Evolutionary conservation across 192 early-diverging fungal species (phyloP), one percentile per base, ranked within the genome.

Genomic region (Chytriomyces confervae): DNA sequence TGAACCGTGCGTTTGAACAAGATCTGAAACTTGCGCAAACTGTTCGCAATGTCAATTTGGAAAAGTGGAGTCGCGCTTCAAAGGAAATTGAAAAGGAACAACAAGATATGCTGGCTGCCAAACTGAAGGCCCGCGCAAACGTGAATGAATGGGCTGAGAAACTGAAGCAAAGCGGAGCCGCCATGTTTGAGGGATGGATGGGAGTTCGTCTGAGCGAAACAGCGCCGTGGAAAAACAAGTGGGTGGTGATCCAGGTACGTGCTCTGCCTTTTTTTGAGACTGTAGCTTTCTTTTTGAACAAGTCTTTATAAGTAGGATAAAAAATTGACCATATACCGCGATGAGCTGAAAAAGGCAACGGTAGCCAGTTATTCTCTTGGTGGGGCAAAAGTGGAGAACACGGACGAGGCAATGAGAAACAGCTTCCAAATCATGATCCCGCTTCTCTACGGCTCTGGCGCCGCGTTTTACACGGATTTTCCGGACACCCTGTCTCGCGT

Each of bases 121-220:
- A 66, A 51, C 43, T 66, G 7, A 49, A 53, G 18, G 2, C 6
- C 8, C 62, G 74, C 48, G 74, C 10, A 43, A 76, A 29, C 27
- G 46, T 66, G n/a, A 64, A 76, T 13, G 45, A 66, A 36, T 66
- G 62, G 74, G 66, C 49, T 51, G 16, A 66, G 62, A 44, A 10
- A 6, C 44, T 76, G 50, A 53, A 48, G n/a, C 13, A 48, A 10
- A 61, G 47, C 23, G 62, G 23, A 3, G 62, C 46, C 13, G 3
- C 61, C n/a, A 50, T 66, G 74, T 76, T 66, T 66, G 74, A 76
- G 48, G 74, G 74, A 7, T 76, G 74, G 74, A 6, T 76, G 62
- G 24, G 63, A 9, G 11, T 47, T 49, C 36, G 47, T 51, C 9
- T 6, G 20, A 27, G 8, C 27, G 63, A 64, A 29, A 66, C 0